Conservation (phyloP, 179 eudicot genomes). For the Amaranthus tricolor region DNA sequence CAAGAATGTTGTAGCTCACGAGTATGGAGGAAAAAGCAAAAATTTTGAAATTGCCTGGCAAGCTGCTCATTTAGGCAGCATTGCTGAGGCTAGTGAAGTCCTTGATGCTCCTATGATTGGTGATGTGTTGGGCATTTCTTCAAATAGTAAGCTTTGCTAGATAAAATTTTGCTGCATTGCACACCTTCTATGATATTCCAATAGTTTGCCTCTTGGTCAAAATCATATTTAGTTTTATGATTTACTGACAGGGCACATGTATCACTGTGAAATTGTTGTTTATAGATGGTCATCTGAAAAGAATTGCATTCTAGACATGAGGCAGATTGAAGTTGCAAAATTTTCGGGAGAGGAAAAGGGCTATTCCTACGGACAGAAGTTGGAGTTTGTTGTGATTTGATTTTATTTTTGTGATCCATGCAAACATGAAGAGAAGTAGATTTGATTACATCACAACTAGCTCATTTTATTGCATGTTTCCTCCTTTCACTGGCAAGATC, state of each 20-base stretch:
- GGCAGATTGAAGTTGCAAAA: background rate
- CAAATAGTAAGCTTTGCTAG: background rate
- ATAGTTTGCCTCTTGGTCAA: background rate
- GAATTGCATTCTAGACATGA: background rate
- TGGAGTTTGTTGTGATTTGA: background rate
- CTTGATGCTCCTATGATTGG: too few species aligned
- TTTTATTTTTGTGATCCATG: background rate
- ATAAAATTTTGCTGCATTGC: background rate
- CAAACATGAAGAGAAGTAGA: background rate
- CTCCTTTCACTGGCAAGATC: too few species aligned
- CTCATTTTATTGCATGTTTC: too few species aligned
- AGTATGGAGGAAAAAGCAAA: too few species aligned
- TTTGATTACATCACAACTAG: background rate
- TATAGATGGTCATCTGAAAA: background rate
- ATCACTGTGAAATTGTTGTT: background rate
- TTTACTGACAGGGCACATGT: background rate
- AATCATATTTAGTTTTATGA: background rate
- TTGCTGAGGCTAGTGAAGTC: too few species aligned
- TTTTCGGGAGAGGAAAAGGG: background rate
- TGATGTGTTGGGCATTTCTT: background rate
- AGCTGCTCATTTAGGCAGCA: too few species aligned
- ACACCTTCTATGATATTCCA: background rate
- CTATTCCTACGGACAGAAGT: background rate
- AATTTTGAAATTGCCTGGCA: too few species aligned
- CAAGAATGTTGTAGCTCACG: too few species aligned